Percentiles rank a stretch among this genome's conserved stretches.
phyloP scores from a whole-genome alignment of 345 rosid genomes.

The Psidium guajava region DNA sequence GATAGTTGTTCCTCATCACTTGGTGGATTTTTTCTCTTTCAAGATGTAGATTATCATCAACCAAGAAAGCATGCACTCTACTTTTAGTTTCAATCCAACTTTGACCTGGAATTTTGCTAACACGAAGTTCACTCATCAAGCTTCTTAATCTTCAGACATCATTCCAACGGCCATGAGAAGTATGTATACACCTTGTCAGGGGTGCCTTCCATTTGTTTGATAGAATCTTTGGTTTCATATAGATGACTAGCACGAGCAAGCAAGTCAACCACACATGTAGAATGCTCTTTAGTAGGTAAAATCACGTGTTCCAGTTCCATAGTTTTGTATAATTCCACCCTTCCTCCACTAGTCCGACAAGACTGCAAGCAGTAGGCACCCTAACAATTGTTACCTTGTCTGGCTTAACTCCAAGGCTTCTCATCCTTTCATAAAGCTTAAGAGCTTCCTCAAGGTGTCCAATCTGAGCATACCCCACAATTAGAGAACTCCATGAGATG shows the following conservation, averaged over 20 bases:
- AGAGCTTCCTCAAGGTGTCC: constrained; percentile 68
- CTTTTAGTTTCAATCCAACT: constrained; percentile 66
- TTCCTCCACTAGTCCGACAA: constrained; percentile 57
- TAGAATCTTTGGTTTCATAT: constrained; percentile 49
- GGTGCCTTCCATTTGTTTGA: constrained; percentile 32
- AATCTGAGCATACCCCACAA: constrained; percentile 68
- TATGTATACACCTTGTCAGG: constrained; percentile 49
- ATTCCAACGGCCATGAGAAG: constrained; percentile 46
- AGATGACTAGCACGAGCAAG: constrained; percentile 69
- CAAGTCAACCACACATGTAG: constrained; percentile 67
- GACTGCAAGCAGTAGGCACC: constrained; percentile 66
- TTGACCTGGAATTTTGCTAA: constrained; percentile 60
- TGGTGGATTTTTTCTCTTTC: constrained; percentile 35
- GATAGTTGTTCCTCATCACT: constrained; percentile 21
- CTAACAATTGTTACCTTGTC: constrained; percentile 51
- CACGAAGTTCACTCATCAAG: constrained; percentile 41
- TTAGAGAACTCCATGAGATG: constrained; percentile 66
- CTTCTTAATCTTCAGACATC: constrained; percentile 45
- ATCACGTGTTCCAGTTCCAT: constrained; percentile 44
- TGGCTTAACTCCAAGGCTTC: constrained; percentile 29
- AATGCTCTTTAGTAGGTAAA: constrained; percentile 46
- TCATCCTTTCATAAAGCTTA: constrained; percentile 42
- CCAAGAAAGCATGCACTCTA: constrained; percentile 44
- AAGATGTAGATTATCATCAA: constrained; percentile 50
- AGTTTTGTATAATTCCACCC: constrained; percentile 44